A percentile compares a stretch with the other conserved stretches of the same genome.
phyloP scores from a whole-genome alignment of 768 basidiomycete genomes.

The Lactifluus subvellereus region DNA sequence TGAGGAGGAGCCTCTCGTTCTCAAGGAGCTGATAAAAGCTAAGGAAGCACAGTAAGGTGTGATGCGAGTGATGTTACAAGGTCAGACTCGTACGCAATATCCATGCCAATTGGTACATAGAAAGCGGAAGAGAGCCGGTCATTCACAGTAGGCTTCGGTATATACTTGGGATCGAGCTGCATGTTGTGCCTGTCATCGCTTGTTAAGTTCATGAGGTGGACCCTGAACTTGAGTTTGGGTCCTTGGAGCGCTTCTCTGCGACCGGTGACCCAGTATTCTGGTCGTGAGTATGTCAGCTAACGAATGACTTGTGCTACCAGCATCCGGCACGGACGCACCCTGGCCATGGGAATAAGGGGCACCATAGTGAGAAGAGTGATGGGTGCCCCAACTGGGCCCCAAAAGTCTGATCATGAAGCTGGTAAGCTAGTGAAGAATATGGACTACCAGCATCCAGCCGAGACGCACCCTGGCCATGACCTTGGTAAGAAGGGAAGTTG shows the following conservation, averaged over 20 bases:
- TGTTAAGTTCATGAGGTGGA: slow-evolving; percentile 8
- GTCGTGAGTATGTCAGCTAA: background rate
- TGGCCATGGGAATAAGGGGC: background rate
- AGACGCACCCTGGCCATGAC: too few species aligned
- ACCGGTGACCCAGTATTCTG: slow-evolving; percentile 16
- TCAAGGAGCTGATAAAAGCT: slow-evolving; percentile 19
- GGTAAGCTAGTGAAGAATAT: background rate
- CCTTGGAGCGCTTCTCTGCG: background rate
- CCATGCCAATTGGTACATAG: background rate
- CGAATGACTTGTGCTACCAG: background rate
- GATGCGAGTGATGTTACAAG: background rate
- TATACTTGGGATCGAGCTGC: slow-evolving; percentile 5
- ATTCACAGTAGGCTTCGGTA: slow-evolving; percentile 13
- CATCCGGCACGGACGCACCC: background rate
- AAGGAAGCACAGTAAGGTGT: background rate
- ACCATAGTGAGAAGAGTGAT: background rate
- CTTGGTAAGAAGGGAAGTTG: too few species aligned
- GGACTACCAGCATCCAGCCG: too few species aligned
- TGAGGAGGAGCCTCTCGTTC: slow-evolving; percentile 16
- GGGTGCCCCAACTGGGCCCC: too few species aligned
- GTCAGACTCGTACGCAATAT: slow-evolving; percentile 3
- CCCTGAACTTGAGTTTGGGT: background rate
- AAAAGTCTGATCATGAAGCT: background rate
- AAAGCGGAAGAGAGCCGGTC: background rate
- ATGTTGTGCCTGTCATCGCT: slow-evolving; percentile 14